Evolutionary conservation across 176 grass and related monocot genomes (phyloP).

Genomic region (Poa annua): DNA sequence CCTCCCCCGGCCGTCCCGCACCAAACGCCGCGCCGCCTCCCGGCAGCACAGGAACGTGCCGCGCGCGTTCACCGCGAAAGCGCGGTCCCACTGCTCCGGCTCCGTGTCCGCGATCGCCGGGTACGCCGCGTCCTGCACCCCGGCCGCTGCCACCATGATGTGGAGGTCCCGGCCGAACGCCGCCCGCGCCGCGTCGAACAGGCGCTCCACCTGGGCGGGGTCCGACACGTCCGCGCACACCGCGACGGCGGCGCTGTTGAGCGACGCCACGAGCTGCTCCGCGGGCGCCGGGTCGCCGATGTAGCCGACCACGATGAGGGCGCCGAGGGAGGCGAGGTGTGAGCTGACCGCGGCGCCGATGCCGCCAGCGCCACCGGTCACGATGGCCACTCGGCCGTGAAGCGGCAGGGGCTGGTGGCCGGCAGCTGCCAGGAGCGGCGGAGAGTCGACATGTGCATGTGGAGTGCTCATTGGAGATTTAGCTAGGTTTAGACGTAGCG

Average conservation of each 20-base stretch:
- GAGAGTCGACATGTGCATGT: neutral
- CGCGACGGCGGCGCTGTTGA: constrained; percentile 43
- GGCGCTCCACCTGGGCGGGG: constrained; percentile 23
- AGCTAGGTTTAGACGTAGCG: no score
- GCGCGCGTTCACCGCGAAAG: constrained; percentile 51
- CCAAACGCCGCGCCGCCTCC: constrained; percentile 47
- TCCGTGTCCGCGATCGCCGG: constrained; percentile 48
- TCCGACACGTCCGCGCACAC: constrained; percentile 56
- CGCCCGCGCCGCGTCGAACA: constrained; percentile 52
- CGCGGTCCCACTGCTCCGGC: constrained; percentile 40
- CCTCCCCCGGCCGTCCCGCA: constrained; percentile 39
- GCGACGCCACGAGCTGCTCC: constrained; percentile 21
- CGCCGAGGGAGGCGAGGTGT: constrained; percentile 57
- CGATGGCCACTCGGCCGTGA: constrained; percentile 41
- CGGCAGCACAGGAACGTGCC: constrained; percentile 63
- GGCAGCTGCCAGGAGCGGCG: neutral
- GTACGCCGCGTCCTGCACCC: constrained; percentile 44
- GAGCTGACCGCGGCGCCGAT: constrained; percentile 42
- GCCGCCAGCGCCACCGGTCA: constrained; percentile 59
- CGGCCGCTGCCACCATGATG: constrained; percentile 52
- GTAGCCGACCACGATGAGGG: constrained; percentile 39
- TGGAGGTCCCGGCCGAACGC: constrained; percentile 50
- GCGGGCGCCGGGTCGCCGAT: constrained; percentile 38
- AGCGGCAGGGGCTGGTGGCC: constrained; percentile 37
- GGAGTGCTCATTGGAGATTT: neutral